Evolutionary conservation across 306 rosid genomes (phyloP), one percentile per base, ranked within the genome.

Genomic region (Gastrolobium bilobum): DNA sequence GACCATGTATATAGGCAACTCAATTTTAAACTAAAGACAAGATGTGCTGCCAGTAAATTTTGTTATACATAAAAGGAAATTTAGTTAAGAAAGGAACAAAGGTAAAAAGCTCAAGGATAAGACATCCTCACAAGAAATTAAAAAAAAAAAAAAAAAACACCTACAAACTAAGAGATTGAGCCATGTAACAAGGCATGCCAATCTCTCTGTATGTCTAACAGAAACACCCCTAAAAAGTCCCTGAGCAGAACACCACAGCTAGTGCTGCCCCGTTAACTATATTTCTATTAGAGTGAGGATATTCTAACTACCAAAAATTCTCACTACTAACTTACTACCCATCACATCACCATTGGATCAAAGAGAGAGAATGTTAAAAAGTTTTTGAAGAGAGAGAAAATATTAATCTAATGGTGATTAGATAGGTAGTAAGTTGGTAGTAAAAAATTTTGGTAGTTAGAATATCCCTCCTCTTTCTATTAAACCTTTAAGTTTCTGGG

Each of bases 181-280:
- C 42, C 39, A 29, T 20, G 52, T 65, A 40, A 20, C 26, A 65
- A 48, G 4, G 51, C 37, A 40, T 15, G n/a, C 47, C 10, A 64
- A 40, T 64, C 70, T 64, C 50, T 64, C 43, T 15, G 26, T 50
- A 64, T 39, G 50, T 39, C 51, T 64, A 15, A 39, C 46, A 64
- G 7, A 7, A 20, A 63, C 4, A 63, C 10, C 43, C 43, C 14
- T 10, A n/a, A 62, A 62, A 37, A 61, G 38, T 63, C 48, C 48
- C 6, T 13, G 9, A 42, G 6, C 35, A 39, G 37, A 43, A 42
- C 38, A 42, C 44, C 9, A 65, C 71, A 40, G 38, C 40, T 20
- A 5, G 15, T 65, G 53, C 61, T 29, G 37, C 33, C 8, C 37
- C 66, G 30, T 38, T 0, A 70, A 5, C 38, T 37, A 52, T 53